Evolutionary conservation across 129 eudicot species (phyloP).

Genomic region (Flaveria sonorensis): DNA sequence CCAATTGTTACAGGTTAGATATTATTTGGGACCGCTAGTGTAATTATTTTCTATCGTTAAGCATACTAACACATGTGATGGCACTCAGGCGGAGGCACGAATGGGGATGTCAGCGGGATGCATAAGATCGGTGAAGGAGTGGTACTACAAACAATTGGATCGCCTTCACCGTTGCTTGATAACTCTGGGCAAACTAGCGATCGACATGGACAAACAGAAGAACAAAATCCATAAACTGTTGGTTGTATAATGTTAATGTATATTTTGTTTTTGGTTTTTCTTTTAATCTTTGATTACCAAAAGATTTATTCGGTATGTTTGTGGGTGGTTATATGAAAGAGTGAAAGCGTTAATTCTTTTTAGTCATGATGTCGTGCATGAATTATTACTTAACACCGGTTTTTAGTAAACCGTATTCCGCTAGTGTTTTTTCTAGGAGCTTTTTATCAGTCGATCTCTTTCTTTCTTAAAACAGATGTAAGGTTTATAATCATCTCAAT

Average conservation of each 20-base stretch:
- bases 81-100: not conserved
- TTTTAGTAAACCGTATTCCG: too few species aligned
- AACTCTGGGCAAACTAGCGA: slow-evolving; percentile 16
- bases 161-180: slow-evolving; percentile 38
- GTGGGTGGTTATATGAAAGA: not conserved
- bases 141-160: slow-evolving; percentile 28
- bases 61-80: not conserved
- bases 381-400: not conserved
- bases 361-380: not conserved
- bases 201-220: slow-evolving; percentile 16
- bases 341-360: not conserved
- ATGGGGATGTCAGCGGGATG: slow-evolving; percentile 21
- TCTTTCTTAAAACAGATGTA: too few species aligned
- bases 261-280: not conserved
- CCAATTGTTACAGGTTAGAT: slow-evolving; percentile 38
- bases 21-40: not conserved
- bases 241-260: slow-evolving; percentile 12
- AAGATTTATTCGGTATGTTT: not conserved
- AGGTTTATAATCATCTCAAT: too few species aligned
- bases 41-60: not conserved
- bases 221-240: not conserved
- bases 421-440: too few species aligned
- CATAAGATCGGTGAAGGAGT: slow-evolving; percentile 17
- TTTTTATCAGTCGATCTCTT: too few species aligned
- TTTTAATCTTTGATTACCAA: not conserved